Conservation (phyloP, 106 monocot genomes). For the Phalaenopsis aphrodite region DNA sequence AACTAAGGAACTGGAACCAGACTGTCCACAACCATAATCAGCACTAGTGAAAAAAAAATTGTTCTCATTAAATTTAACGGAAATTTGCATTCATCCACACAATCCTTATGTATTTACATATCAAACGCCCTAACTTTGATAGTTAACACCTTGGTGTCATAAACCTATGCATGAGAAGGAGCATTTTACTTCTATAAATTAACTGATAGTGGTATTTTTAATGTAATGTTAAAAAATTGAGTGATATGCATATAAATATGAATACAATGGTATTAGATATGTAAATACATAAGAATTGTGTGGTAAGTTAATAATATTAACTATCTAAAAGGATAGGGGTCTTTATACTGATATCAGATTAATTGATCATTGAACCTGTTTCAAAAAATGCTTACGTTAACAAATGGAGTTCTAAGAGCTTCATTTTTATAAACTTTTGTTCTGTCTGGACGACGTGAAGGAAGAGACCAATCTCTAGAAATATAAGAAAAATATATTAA, state of each 20-base stretch:
- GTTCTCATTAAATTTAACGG: neutral
- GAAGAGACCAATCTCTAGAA: conserved; percentile 72
- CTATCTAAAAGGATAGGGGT: neutral
- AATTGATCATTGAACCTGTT: neutral
- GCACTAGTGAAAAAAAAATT: neutral
- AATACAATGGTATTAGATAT: no score
- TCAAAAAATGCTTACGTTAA: conserved; percentile 31
- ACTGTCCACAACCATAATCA: conserved; percentile 25
- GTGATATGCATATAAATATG: no score
- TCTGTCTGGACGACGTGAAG: conserved; percentile 60
- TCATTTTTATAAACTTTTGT: conserved; percentile 67
- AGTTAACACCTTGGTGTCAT: no score
- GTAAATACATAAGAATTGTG: no score
- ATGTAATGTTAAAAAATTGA: no score
- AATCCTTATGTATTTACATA: no score
- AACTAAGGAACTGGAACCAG: conserved; percentile 47
- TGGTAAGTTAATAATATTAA: no score
- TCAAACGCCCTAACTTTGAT: no score
- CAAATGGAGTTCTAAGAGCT: conserved; percentile 82
- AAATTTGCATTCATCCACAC: no score
- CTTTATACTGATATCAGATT: conserved; percentile 3
- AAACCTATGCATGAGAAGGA: no score
- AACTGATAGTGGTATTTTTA: no score
- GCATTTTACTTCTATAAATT: no score
- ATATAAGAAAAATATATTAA: neutral